These are phyloP conservation scores for Pinus tabuliformis DNA, from an alignment of 75 land plant genomes.

Conservation along the genomic window DNA sequence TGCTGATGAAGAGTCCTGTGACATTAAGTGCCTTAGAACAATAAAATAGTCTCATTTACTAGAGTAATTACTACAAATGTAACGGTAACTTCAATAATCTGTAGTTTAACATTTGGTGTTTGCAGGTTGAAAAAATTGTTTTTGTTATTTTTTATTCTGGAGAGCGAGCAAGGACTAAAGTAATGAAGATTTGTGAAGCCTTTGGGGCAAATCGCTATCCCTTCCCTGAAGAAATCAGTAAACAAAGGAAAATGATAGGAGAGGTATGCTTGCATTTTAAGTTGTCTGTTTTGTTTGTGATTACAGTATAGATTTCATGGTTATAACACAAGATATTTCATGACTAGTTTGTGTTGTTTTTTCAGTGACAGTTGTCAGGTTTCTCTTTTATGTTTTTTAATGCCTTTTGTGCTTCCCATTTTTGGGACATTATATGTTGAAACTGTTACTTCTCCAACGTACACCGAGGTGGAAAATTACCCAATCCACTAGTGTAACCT, in stretches of 20 bases:
- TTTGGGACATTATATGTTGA: neutral
- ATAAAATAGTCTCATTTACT: neutral
- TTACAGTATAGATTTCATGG: neutral
- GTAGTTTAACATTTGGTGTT: neutral
- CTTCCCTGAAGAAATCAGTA: slow-evolving; percentile 74
- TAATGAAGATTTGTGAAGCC: slow-evolving; percentile 93
- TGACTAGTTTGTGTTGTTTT: neutral
- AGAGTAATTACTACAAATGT: neutral
- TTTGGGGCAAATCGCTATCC: slow-evolving; percentile 98
- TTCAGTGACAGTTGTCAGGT: neutral
- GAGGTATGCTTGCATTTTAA: slow-evolving; percentile 54
- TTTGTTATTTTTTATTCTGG: slow-evolving; percentile 94
- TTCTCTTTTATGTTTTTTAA: neutral
- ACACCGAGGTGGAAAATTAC: too few species aligned
- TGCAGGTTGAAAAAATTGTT: slow-evolving; percentile 88
- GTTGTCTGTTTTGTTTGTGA: neutral
- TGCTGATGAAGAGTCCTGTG: neutral
- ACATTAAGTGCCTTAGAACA: neutral
- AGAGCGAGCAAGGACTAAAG: slow-evolving; percentile 79
- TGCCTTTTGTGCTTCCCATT: neutral
- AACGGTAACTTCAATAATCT: neutral
- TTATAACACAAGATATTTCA: neutral
- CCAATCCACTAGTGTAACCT: too few species aligned
- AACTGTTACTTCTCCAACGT: too few species aligned
- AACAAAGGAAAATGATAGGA: slow-evolving; percentile 63